A percentile compares a stretch with the other conserved stretches of the same genome.
These are phyloP conservation scores for Tricholoma terreum DNA, from an alignment of 768 basidiomycete genomes.

Conservation along the genomic window DNA sequence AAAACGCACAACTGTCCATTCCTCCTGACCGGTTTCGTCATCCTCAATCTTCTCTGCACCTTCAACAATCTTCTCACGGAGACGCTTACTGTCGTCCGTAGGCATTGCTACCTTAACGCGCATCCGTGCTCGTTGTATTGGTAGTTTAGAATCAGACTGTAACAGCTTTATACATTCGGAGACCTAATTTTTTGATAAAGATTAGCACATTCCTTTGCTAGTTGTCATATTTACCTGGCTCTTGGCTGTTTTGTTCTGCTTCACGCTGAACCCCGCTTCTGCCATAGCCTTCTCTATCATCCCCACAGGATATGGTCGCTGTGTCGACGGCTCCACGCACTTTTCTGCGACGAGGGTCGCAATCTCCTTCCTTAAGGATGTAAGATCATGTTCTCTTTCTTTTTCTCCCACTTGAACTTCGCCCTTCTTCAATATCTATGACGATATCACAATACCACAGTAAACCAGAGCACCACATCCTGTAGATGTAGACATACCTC, in stretches of 20 bases:
- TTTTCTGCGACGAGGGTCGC: slow-evolving; percentile 93
- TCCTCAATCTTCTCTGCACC: slow-evolving; percentile 82
- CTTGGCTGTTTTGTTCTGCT: slow-evolving; percentile 87
- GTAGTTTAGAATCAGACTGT: slow-evolving; percentile 79
- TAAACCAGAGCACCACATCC: not conserved
- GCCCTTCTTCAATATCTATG: slow-evolving; percentile 89
- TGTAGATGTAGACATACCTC: slow-evolving; percentile 50
- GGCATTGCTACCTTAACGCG: slow-evolving; percentile 82
- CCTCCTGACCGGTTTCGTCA: slow-evolving; percentile 65
- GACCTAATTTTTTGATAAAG: slow-evolving; percentile 46
- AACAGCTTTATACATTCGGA: slow-evolving; percentile 85
- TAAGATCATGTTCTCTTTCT: slow-evolving; percentile 88
- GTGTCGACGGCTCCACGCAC: slow-evolving; percentile 90
- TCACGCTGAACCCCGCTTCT: slow-evolving; percentile 91
- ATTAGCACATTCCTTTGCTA: not conserved
- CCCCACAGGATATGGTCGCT: slow-evolving; percentile 86
- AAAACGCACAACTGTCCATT: slow-evolving; percentile 83
- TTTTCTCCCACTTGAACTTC: slow-evolving; percentile 97
- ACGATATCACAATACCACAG: not conserved
- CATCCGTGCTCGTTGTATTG: slow-evolving; percentile 93
- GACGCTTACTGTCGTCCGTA: slow-evolving; percentile 54
- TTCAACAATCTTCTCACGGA: slow-evolving; percentile 70
- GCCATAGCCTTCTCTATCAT: slow-evolving; percentile 98
- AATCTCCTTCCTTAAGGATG: slow-evolving; percentile 81
- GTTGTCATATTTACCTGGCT: slow-evolving; percentile 59